These are phyloP conservation scores for Anthracocystis setariae DNA, from an alignment of 1,284 basidiomycete species.

Conservation along the genomic window DNA sequence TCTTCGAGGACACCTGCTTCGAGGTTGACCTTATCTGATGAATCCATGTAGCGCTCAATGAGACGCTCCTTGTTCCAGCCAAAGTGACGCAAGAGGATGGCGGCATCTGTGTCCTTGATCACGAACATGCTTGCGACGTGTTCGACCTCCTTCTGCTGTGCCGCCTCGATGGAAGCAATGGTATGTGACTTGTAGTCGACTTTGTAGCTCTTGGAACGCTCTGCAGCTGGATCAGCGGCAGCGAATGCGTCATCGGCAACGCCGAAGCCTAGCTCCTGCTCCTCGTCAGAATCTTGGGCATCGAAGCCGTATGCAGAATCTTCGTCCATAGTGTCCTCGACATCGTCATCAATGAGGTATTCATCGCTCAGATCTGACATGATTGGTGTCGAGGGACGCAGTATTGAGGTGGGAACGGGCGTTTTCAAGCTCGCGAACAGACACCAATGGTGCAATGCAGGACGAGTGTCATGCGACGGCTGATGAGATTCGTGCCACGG, in stretches of 20 bases:
- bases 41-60: slow-evolving; percentile 68
- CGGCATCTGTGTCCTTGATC: slow-evolving; percentile 71
- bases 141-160: slow-evolving; percentile 62
- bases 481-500: too few relatives aligned
- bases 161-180: slow-evolving; percentile 48
- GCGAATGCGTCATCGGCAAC: slow-evolving; percentile 51
- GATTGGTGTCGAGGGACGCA: not conserved
- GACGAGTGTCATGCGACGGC: too few relatives aligned
- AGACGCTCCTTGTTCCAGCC: slow-evolving; percentile 95
- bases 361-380: slow-evolving; percentile 55
- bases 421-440: too few relatives aligned
- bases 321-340: slow-evolving; percentile 51
- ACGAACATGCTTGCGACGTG: slow-evolving; percentile 65
- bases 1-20: slow-evolving; percentile 63
- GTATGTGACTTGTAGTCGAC: slow-evolving; percentile 62
- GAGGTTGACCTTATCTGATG: slow-evolving; percentile 56
- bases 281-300: slow-evolving; percentile 33
- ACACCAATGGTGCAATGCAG: too few relatives aligned
- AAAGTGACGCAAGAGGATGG: slow-evolving; percentile 83
- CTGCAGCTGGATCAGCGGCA: slow-evolving; percentile 36
- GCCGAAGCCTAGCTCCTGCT: slow-evolving; percentile 43
- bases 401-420: not conserved
- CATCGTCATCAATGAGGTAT: slow-evolving; percentile 12
- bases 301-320: slow-evolving; percentile 50
- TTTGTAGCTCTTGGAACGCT: slow-evolving; percentile 57